phyloP scores from a whole-genome alignment of 23 red algal genomes.

The Gracilaria caudata region DNA sequence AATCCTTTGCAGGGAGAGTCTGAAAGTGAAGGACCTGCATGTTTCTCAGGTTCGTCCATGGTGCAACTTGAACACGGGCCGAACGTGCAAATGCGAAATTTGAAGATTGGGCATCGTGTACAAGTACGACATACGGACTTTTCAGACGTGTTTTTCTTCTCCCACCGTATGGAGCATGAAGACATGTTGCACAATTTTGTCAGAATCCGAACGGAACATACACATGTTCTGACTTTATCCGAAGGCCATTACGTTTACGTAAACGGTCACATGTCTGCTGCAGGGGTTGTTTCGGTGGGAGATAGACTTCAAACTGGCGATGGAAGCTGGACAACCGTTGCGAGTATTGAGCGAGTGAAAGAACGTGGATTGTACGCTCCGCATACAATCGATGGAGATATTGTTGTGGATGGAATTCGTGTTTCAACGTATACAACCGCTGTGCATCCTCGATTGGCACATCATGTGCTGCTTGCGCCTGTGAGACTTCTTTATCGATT shows the following conservation, averaged over 20 bases:
- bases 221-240: slow-evolving; percentile 28
- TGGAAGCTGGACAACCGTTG: slow-evolving; percentile 7
- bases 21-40: slow-evolving; percentile 3
- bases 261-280: slow-evolving; percentile 31
- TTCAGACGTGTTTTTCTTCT: slow-evolving; percentile 73
- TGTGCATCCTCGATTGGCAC: slow-evolving; percentile 55
- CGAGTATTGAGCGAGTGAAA: slow-evolving; percentile 8
- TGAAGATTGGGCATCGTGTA: slow-evolving; percentile 38
- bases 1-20: not conserved
- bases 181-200: slow-evolving; percentile 29
- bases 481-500: slow-evolving; percentile 26
- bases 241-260: slow-evolving; percentile 71
- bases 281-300: slow-evolving; percentile 8
- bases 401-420: slow-evolving; percentile 59
- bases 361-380: slow-evolving; percentile 48
- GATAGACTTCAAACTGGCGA: slow-evolving; percentile 13
- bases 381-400: slow-evolving; percentile 61
- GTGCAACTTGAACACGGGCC: slow-evolving; percentile 26
- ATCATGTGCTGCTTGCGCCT: slow-evolving; percentile 57
- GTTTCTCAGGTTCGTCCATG: slow-evolving; percentile 36
- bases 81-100: slow-evolving; percentile 6
- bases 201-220: slow-evolving; percentile 33
- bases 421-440: slow-evolving; percentile 75
- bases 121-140: slow-evolving; percentile 8
- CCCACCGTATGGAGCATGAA: slow-evolving; percentile 20